These are phyloP conservation scores for Patellifolia procumbens DNA, from an alignment of 179 eudicot species.

Conservation along the genomic window DNA sequence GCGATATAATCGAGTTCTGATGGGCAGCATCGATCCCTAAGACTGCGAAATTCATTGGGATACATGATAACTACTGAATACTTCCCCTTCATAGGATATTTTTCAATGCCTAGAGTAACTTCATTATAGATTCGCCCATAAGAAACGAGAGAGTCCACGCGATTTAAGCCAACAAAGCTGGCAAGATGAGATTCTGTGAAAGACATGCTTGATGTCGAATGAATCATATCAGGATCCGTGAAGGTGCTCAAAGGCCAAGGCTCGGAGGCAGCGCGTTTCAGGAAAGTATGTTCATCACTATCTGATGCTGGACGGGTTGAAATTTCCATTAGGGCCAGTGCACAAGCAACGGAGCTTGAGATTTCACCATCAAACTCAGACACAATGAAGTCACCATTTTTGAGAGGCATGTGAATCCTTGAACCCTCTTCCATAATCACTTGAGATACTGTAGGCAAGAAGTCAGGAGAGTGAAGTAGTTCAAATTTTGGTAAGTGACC, in stretches of 20 bases:
- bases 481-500: constrained; percentile 42
- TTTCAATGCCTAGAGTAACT: constrained; percentile 63
- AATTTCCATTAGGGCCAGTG: constrained; percentile 57
- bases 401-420: constrained; percentile 76
- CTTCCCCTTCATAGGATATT: constrained; percentile 52
- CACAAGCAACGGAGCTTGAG: constrained; percentile 88
- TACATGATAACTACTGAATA: constrained; percentile 68
- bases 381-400: constrained; percentile 50
- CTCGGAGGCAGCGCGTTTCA: constrained; percentile 48
- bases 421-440: constrained; percentile 65
- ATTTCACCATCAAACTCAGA: constrained; percentile 84
- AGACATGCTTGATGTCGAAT: constrained; percentile 49
- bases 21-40: constrained; percentile 69
- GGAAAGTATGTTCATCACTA: constrained; percentile 36
- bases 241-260: constrained; percentile 50
- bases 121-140: constrained; percentile 53
- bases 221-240: constrained; percentile 50
- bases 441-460: constrained; percentile 43
- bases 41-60: constrained; percentile 64
- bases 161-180: constrained; percentile 55
- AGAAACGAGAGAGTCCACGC: constrained; percentile 52
- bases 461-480: constrained; percentile 34
- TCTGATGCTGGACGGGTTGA: constrained; percentile 25
- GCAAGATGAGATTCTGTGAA: constrained; percentile 49
- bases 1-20: constrained; percentile 87